Evolutionary conservation across 768 basidiomycete species (phyloP), one percentile per base, ranked within the genome.

Genomic region (Baorangia bicolor): DNA sequence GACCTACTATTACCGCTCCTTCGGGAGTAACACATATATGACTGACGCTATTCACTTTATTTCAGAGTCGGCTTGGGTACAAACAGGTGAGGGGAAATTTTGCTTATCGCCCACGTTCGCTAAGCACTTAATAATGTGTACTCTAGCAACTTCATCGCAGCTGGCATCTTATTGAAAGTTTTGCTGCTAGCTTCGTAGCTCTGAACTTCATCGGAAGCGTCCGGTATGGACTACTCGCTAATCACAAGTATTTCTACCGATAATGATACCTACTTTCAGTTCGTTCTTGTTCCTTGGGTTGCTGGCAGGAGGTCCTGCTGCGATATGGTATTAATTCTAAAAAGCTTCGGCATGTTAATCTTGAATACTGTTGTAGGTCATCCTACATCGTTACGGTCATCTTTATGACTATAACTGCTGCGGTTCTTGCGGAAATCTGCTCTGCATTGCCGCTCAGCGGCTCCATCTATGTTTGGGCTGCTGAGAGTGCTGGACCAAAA

Each of bases 381-480:
- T 90, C 90, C 18, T 93, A 88, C 67, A 28, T 93, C 56, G 78
- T 92, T 52, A 91, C 92, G 8, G 80, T 93, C 68, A 68, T 94
- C 41, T 92, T 93, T 69, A 92, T 94, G 91, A 81, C 80, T 60
- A 92, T 96, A 50, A 94, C 90, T 8, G 93, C 93, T 2, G 85
- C 83, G 11, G 86, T 93, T 39, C 78, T 96, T 35, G 92, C 94
- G 20, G 94, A 96, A 68, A 86, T 95, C 49, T 95, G 93, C 71
- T 94, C 93, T 38, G 90, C 92, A 6, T 77, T 94, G 28, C 89
- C 90, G 5, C 70, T 94, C 47, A 91, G 89, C 53, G 94, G 94
- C 3, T 94, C 92, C 9, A 95, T 97, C 69, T 96, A 95, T 71
- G 86, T 94, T 46, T 96, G 94, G 94, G 90, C 92, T 0, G 93